phyloP scores from a whole-genome alignment of 1,139 yeast genomes.

The Pichia sp. region DNA sequence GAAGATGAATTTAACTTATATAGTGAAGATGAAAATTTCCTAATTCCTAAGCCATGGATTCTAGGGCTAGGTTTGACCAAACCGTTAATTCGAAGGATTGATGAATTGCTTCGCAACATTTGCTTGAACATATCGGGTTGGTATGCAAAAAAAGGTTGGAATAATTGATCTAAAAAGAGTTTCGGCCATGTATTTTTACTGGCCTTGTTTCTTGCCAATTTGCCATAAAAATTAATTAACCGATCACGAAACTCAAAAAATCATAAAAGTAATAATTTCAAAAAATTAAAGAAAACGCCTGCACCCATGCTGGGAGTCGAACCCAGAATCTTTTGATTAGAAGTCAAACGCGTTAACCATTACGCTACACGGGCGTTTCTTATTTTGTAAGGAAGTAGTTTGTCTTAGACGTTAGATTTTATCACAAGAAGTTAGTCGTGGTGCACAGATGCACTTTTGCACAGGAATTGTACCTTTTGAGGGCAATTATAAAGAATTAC shows the following conservation, averaged over 20 bases:
- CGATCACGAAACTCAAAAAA: neutral
- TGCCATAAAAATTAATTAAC: neutral
- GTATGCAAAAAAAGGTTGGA: too few species aligned
- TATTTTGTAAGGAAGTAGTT: neutral
- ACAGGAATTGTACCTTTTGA: too few species aligned
- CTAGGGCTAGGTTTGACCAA: too few species aligned
- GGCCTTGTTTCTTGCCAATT: neutral
- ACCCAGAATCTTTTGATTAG: conserved; percentile 16
- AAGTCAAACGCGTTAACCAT: conserved; percentile 16
- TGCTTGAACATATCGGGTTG: too few species aligned
- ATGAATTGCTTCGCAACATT: neutral
- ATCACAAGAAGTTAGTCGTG: too few species aligned
- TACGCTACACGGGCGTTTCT: conserved; percentile 13
- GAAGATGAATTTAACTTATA: neutral
- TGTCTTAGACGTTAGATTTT: too few species aligned
- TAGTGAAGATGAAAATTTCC: neutral
- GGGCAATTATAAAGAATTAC: too few species aligned
- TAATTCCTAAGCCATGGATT: too few species aligned
- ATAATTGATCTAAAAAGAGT: too few species aligned
- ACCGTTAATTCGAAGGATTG: too few species aligned
- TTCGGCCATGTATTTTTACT: too few species aligned
- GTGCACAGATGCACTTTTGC: too few species aligned
- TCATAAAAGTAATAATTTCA: neutral
- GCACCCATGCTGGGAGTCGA: conserved; percentile 17
- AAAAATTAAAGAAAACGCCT: conserved; percentile 10